Conservation (phyloP, 2,329 filamentous ascomycete species). For the Aspergillus amoenus region DNA sequence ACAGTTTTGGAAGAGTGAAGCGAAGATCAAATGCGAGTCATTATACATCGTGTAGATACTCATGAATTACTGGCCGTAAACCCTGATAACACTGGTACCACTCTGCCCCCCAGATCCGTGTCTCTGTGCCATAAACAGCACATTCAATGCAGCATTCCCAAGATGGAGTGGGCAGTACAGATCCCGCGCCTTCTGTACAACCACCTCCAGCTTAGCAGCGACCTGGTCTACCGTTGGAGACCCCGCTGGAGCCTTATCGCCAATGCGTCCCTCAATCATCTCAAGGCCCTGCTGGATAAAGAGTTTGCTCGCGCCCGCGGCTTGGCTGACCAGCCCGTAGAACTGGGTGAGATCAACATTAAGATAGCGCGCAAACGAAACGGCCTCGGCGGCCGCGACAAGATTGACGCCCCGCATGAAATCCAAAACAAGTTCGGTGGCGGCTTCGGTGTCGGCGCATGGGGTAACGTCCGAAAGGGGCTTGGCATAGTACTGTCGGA, state of each 20-base stretch:
- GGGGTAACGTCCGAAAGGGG: constrained; percentile 42
- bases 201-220: constrained; percentile 38
- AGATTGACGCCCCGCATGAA: constrained; percentile 50
- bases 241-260: constrained; percentile 26
- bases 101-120: constrained; percentile 31
- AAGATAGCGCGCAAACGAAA: constrained; percentile 48
- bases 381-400: constrained; percentile 49
- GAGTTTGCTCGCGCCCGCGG: constrained; percentile 48
- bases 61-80: constrained; percentile 24
- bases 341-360: constrained; percentile 47
- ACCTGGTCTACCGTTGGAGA: constrained; percentile 40
- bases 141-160: constrained; percentile 37
- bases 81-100: constrained; percentile 33
- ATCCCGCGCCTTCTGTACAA: constrained; percentile 44
- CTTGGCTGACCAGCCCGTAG: constrained; percentile 48
- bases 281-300: constrained; percentile 42
- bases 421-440: constrained; percentile 44
- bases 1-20: neutral
- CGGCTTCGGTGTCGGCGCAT: constrained; percentile 30
- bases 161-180: constrained; percentile 39
- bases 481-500: constrained; percentile 52
- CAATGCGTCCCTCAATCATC: constrained; percentile 34
- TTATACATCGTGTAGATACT: neutral
- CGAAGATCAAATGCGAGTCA: neutral
- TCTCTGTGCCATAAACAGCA: constrained; percentile 33